A percentile compares a stretch with the other conserved stretches of the same genome.
Evolutionary conservation across 352 stramenopile genomes (phyloP).

Genomic region (Aphanomyces stellatus): DNA sequence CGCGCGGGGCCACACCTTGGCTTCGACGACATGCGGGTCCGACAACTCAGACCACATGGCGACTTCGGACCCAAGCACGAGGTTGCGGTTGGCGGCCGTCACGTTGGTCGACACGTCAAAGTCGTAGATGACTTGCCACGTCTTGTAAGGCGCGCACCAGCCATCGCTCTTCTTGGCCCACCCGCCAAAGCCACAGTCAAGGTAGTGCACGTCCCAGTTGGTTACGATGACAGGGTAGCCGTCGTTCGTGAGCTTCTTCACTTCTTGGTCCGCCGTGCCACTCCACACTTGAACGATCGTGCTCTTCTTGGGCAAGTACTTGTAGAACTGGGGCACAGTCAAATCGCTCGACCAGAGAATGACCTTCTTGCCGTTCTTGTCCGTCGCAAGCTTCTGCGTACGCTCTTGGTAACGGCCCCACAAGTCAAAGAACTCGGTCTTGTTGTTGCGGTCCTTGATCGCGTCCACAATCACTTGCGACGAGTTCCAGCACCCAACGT

Average conservation of each 20-base stretch:
- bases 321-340: not conserved
- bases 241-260: not conserved
- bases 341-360: constrained; percentile 15
- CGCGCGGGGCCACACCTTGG: constrained; percentile 13
- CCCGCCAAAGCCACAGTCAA: constrained; percentile 17
- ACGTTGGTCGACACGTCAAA: constrained; percentile 2
- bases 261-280: not conserved
- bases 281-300: constrained; percentile 14
- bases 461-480: not conserved
- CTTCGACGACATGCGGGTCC: not conserved
- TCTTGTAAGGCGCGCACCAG: constrained; percentile 15
- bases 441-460: not conserved
- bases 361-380: constrained; percentile 12
- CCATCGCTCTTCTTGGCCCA: constrained; percentile 15
- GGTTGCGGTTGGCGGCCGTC: not conserved
- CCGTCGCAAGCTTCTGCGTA: not conserved
- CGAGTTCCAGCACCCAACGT: constrained; percentile 19
- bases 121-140: constrained; percentile 20
- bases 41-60: constrained; percentile 13
- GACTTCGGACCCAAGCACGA: constrained; percentile 11
- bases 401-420: constrained; percentile 4
- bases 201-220: constrained; percentile 3
- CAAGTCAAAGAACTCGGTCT: not conserved
- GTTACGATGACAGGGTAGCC: not conserved
- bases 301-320: constrained; percentile 13